Conservation (phyloP, 1,284 basidiomycete species). For the Schizophyllum commune region DNA sequence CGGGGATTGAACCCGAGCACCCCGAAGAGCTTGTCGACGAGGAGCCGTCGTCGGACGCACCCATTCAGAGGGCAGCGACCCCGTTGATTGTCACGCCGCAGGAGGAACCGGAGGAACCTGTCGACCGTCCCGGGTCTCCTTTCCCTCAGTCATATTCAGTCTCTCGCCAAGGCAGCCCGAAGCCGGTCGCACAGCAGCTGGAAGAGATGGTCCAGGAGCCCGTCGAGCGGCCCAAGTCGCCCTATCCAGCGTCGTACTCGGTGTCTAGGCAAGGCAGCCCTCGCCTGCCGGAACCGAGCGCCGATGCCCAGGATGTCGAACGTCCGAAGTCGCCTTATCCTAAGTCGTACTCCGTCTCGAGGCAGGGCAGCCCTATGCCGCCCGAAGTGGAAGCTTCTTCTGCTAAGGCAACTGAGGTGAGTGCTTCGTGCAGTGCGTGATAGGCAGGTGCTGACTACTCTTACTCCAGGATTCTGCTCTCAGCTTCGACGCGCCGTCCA, state of each 20-base stretch:
- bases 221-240: slow-evolving; percentile 23
- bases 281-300: not conserved
- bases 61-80: not conserved
- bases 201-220: not conserved
- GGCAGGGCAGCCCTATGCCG: slow-evolving; percentile 18
- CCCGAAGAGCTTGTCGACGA: not conserved
- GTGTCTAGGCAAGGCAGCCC: slow-evolving; percentile 25
- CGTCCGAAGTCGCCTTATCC: slow-evolving; percentile 28
- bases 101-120: not conserved
- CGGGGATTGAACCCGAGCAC: not conserved
- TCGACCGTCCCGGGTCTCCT: slow-evolving; percentile 24
- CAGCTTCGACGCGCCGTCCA: not conserved
- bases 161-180: not conserved
- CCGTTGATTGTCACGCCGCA: not conserved
- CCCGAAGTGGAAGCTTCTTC: not conserved
- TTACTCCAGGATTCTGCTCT: not conserved
- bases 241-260: slow-evolving; percentile 31
- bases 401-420: not conserved
- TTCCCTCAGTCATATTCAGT: slow-evolving; percentile 22
- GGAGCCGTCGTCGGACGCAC: not conserved
- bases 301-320: slow-evolving; percentile 11
- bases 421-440: not conserved
- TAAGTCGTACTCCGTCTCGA: slow-evolving; percentile 28
- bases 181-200: not conserved
- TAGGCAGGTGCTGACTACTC: not conserved